Base-by-base conservation (phyloP, 2,329 filamentous ascomycete species). In the Botrytis cinerea region DNA sequence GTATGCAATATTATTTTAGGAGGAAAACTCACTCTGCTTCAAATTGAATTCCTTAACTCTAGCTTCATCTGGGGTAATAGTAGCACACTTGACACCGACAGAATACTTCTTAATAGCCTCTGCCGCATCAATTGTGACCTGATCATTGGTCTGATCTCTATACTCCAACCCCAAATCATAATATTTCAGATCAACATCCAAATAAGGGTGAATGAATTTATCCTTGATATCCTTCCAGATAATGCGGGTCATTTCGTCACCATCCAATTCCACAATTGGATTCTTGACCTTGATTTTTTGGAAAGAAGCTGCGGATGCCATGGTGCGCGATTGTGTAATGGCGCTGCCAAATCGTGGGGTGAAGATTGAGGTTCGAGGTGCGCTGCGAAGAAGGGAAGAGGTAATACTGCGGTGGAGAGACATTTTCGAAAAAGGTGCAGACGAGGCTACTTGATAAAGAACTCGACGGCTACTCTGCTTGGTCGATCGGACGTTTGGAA, bases 171-270 rank as follows among this genome's bases (percentile, higher is more conserved):
- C 96, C 80, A 97, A 85, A 82, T 97, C 94, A 85, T 97, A 97
- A 89, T 97, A 97, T 88, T 99, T 98, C 82, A 99, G 91, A 84
- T 98, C 95, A 83, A 99, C 90, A 84, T 98, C 95, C 79, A 99
- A 92, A 86, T 96, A 98, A 73, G 95, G 95, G 85, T 92, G 88
- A 85, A 98, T 98, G 87, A 98, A 95, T 89, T 97, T 97, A 86
- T 98, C 93, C 89, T 98, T 98, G 89, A 99, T 99, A 84, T 93
- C 91, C 87, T 98, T 88, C 96, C 96, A 99, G 87, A 99, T 99
- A 83, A 99, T 95, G 81, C 96, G 89, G 80, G 96, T 99, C 96
- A 98, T 98, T 91, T 94, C 90, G 80, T 92, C 90, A 81, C 95
- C 95, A 83, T 98, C 95, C 81, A 98, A 90, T 87, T 98, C 96